These are phyloP conservation scores for Monascus purpureus DNA, from an alignment of 495 filamentous ascomycete species.

Conservation along the genomic window DNA sequence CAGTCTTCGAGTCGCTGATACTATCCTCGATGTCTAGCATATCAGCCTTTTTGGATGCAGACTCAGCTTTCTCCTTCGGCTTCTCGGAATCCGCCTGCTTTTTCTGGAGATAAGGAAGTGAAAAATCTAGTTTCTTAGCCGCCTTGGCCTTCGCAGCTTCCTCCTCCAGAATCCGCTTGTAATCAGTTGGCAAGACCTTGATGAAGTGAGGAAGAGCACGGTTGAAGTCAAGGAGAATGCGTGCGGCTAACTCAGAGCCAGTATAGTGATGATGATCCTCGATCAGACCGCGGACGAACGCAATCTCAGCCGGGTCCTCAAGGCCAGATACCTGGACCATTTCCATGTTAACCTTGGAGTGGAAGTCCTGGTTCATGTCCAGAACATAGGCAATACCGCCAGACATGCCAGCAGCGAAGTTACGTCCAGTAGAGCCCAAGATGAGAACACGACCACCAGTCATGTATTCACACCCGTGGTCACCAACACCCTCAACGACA, in stretches of 20 bases:
- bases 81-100: slow-evolving; percentile 38
- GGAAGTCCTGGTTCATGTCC: slow-evolving; percentile 84
- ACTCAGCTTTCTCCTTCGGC: slow-evolving; percentile 44
- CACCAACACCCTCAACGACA: slow-evolving; percentile 93
- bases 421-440: slow-evolving; percentile 88
- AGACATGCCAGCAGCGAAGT: slow-evolving; percentile 99
- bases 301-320: slow-evolving; percentile 84
- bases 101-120: slow-evolving; percentile 64
- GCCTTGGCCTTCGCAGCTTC: slow-evolving; percentile 75
- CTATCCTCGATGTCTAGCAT: slow-evolving; percentile 94
- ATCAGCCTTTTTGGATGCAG: slow-evolving; percentile 57
- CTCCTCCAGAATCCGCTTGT: slow-evolving; percentile 86
- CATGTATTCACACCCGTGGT: slow-evolving; percentile 99
- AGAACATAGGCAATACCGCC: slow-evolving; percentile 97
- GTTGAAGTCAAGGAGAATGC: slow-evolving; percentile 93
- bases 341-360: slow-evolving; percentile 91
- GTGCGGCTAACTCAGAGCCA: slow-evolving; percentile 89
- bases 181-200: slow-evolving; percentile 92
- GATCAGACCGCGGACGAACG: slow-evolving; percentile 83
- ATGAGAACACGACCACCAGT: slow-evolving; percentile 89
- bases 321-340: slow-evolving; percentile 91
- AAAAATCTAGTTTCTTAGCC: slow-evolving; percentile 71
- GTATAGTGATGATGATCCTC: slow-evolving; percentile 99
- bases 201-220: slow-evolving; percentile 84
- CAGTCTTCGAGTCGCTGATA: slow-evolving; percentile 66